A percentile compares a stretch with the other conserved stretches of the same genome.
These are phyloP conservation scores for Exophiala calicioides DNA, from an alignment of 2,329 filamentous ascomycete genomes.

Conservation along the genomic window DNA sequence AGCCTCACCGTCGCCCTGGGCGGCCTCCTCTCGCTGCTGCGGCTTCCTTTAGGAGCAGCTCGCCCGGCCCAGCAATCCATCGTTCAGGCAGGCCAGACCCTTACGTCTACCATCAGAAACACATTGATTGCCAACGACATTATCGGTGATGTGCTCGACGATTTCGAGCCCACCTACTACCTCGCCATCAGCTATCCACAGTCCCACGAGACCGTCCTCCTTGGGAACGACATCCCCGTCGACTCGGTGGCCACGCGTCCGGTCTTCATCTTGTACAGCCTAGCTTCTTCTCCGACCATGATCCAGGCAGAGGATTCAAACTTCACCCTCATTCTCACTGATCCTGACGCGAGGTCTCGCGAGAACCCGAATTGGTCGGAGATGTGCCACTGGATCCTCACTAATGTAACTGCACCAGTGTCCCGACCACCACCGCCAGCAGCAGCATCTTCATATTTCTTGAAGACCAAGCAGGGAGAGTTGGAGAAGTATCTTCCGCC, in stretches of 20 bases:
- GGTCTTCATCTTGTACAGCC: slow-evolving; percentile 42
- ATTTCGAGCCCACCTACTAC: slow-evolving; percentile 58
- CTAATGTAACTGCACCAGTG: slow-evolving; percentile 31
- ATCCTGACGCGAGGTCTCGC: slow-evolving; percentile 60
- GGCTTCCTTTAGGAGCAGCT: no score
- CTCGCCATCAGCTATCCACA: slow-evolving; percentile 53
- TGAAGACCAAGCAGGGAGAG: slow-evolving; percentile 36
- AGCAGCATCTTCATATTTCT: no score
- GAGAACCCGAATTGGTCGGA: slow-evolving; percentile 57
- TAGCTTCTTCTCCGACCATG: slow-evolving; percentile 33
- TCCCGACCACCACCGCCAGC: slow-evolving; percentile 12
- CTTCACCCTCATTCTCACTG: slow-evolving; percentile 56
- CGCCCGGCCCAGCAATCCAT: slow-evolving; percentile 8
- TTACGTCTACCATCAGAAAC: slow-evolving; percentile 27
- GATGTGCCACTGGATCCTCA: slow-evolving; percentile 58
- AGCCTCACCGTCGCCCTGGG: slow-evolving; percentile 1
- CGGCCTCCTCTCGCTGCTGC: slow-evolving; percentile 7
- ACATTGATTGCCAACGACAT: slow-evolving; percentile 30
- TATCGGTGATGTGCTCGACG: slow-evolving; percentile 54
- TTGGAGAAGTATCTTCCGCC: slow-evolving; percentile 56
- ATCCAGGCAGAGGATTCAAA: slow-evolving; percentile 32
- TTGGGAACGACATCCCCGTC: slow-evolving; percentile 58
- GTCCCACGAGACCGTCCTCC: slow-evolving; percentile 44
- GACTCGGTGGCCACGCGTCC: slow-evolving; percentile 46
- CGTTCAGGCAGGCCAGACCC: slow-evolving; percentile 12